Evolutionary conservation across 768 basidiomycete genomes (phyloP).

Genomic region (Boletus barrowsii): DNA sequence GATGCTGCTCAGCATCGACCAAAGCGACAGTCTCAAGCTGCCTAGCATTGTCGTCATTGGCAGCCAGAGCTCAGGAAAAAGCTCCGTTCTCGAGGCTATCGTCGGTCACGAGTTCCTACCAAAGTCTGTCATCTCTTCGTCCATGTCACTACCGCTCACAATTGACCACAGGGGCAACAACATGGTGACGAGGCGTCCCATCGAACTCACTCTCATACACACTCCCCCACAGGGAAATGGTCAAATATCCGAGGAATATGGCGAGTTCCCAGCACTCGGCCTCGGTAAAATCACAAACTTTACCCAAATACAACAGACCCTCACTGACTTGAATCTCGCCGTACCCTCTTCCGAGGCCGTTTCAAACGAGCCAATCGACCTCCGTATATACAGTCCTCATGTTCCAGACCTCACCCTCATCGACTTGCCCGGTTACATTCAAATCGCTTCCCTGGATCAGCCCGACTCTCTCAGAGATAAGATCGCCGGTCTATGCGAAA

Average conservation of each 20-base stretch:
- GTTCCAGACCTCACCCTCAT: constrained; percentile 98
- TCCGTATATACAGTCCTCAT: constrained; percentile 92
- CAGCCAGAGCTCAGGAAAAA: constrained; percentile 98
- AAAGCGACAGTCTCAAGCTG: constrained; percentile 89
- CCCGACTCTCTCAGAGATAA: constrained; percentile 93
- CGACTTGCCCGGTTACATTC: constrained; percentile 96
- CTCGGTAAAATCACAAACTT: constrained; percentile 90
- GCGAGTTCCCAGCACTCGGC: constrained; percentile 90
- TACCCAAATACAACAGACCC: constrained; percentile 83
- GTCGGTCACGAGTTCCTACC: constrained; percentile 98
- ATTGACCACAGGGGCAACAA: constrained; percentile 76
- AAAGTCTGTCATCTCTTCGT: constrained; percentile 62
- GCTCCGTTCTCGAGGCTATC: constrained; percentile 93
- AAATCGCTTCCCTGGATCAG: constrained; percentile 92
- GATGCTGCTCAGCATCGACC: constrained; percentile 94
- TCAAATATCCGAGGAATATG: constrained; percentile 69
- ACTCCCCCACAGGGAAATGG: constrained; percentile 60
- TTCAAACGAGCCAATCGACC: constrained; percentile 92
- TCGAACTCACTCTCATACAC: constrained; percentile 95
- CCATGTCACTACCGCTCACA: neutral
- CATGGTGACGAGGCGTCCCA: constrained; percentile 98
- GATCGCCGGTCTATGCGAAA: constrained; percentile 84
- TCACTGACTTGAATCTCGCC: constrained; percentile 93
- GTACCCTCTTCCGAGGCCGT: constrained; percentile 89
- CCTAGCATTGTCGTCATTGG: constrained; percentile 99